These are phyloP conservation scores for Neophaeococcomyces aloes DNA, from an alignment of 2,329 filamentous ascomycete genomes.

Conservation along the genomic window DNA sequence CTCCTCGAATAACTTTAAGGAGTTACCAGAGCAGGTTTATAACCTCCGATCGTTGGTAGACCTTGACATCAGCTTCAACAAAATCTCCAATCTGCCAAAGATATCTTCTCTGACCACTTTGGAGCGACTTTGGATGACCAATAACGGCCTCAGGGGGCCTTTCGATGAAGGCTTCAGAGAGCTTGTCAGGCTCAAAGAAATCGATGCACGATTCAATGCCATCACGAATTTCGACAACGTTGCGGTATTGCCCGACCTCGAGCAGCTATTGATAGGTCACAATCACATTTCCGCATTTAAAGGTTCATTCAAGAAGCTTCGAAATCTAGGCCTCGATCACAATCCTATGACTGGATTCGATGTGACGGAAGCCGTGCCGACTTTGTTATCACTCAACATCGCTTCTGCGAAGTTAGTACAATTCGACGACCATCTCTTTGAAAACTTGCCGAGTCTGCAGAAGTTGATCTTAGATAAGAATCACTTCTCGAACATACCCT, in stretches of 20 bases:
- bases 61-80: constrained; percentile 93
- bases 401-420: constrained; percentile 85
- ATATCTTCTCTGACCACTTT: constrained; percentile 70
- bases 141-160: constrained; percentile 71
- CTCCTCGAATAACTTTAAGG: constrained; percentile 81
- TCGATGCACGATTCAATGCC: constrained; percentile 88
- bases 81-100: constrained; percentile 65
- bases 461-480: constrained; percentile 88
- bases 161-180: constrained; percentile 63
- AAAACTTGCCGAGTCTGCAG: constrained; percentile 75
- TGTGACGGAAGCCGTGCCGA: constrained; percentile 63
- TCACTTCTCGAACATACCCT: constrained; percentile 82
- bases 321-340: constrained; percentile 79
- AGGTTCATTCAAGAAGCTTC: constrained; percentile 74
- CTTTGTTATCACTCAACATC: constrained; percentile 75
- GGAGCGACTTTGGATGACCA: constrained; percentile 88
- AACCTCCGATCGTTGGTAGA: constrained; percentile 75
- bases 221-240: constrained; percentile 83
- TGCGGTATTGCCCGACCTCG: constrained; percentile 70
- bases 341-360: constrained; percentile 94
- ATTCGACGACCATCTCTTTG: constrained; percentile 75
- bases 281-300: constrained; percentile 85
- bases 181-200: constrained; percentile 69
- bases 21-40: constrained; percentile 77
- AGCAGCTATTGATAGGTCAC: constrained; percentile 82